Conservation (phyloP, 1,284 basidiomycete species). For the Limonomyces culmigenus region DNA sequence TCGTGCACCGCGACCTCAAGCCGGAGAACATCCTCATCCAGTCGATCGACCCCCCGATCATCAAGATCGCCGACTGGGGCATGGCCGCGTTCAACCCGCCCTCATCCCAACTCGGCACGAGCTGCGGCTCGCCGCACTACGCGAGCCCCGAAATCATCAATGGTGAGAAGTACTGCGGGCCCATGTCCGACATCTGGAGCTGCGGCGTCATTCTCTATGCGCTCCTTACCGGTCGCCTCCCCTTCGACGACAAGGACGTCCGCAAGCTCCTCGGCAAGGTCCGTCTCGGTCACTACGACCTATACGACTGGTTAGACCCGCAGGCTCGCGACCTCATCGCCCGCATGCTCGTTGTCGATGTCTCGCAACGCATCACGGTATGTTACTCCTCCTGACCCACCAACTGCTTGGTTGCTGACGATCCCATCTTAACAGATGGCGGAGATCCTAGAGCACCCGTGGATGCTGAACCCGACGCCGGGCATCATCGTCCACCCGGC, state of each 20-base stretch:
- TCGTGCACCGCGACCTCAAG: constrained; percentile 97
- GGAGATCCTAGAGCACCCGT: constrained; percentile 80
- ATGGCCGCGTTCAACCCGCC: constrained; percentile 91
- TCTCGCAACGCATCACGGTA: constrained; percentile 72
- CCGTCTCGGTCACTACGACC: constrained; percentile 72
- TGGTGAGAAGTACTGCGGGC: constrained; percentile 86
- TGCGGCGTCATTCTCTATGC: constrained; percentile 85
- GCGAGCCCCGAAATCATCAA: constrained; percentile 97
- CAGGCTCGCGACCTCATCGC: constrained; percentile 61
- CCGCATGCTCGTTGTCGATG: constrained; percentile 87
- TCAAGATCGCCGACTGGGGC: constrained; percentile 99
- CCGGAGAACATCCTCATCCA: constrained; percentile 94
- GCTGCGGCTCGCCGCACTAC: constrained; percentile 96
- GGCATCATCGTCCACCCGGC: constrained; percentile 39
- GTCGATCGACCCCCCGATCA: constrained; percentile 63
- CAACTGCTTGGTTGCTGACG: constrained; percentile 3
- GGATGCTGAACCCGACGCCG: constrained; percentile 38
- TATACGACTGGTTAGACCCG: constrained; percentile 60
- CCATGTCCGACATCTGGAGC: constrained; percentile 89
- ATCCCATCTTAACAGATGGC: constrained; percentile 57
- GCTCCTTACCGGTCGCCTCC: constrained; percentile 73
- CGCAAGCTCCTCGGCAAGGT: constrained; percentile 79
- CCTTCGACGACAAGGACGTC: constrained; percentile 82
- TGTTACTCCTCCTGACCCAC: constrained; percentile 12
- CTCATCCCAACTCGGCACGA: constrained; percentile 79